Evolutionary conservation across 495 filamentous ascomycete genomes (phyloP).

Genomic region (Pseudevernia furfuracea): DNA sequence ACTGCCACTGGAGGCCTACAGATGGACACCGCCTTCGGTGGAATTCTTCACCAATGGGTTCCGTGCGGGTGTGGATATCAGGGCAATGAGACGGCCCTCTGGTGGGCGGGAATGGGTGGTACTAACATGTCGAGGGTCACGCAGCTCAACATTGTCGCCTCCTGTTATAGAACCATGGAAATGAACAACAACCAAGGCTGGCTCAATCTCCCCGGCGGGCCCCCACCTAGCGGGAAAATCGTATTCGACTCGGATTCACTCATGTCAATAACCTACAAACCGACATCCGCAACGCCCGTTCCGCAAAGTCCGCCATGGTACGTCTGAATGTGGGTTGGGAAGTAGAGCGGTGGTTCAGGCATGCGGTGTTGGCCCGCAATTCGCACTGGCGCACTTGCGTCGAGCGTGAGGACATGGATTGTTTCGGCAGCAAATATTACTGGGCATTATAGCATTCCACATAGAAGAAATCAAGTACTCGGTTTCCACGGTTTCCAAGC

Average conservation of each 20-base stretch:
- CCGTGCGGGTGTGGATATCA: conserved; percentile 1
- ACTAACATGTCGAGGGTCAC: not conserved
- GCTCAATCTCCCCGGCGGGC: not conserved
- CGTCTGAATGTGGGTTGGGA: too few species aligned
- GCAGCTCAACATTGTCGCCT: too few species aligned
- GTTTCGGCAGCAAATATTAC: too few species aligned
- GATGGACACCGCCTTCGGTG: too few species aligned
- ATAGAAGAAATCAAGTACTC: too few species aligned
- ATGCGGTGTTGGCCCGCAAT: too few species aligned
- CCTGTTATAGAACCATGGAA: not conserved
- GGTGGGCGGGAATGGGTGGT: too few species aligned
- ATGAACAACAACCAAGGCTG: not conserved
- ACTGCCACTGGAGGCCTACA: not conserved
- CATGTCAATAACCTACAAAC: not conserved
- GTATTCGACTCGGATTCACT: not conserved
- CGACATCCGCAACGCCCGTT: not conserved
- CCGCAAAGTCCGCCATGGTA: not conserved
- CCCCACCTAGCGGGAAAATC: not conserved
- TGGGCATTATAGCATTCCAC: too few species aligned
- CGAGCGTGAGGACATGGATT: too few species aligned
- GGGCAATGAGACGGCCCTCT: not conserved
- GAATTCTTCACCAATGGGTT: not conserved
- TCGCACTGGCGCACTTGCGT: too few species aligned
- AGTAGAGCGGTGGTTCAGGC: too few species aligned
- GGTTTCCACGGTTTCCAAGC: too few species aligned